Evolutionary conservation across 1,139 yeast genomes (phyloP).

Genomic region (Blastobotrys petasosporus): DNA sequence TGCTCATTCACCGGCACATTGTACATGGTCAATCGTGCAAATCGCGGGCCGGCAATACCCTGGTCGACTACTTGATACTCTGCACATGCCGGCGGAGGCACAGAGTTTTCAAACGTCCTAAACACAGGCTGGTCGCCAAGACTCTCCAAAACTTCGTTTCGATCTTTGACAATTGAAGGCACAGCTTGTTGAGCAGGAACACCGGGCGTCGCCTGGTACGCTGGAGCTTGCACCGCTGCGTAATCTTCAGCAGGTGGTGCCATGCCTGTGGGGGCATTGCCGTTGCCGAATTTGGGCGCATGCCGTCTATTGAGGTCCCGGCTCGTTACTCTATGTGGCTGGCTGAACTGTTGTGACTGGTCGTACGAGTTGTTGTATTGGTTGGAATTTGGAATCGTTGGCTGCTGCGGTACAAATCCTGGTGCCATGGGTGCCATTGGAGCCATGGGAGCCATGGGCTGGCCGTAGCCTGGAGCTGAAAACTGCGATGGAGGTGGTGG

Average conservation of each 20-base stretch:
- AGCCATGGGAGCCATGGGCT: constrained; percentile 7
- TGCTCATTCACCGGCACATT: constrained; percentile 74
- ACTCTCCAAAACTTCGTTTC: constrained; percentile 50
- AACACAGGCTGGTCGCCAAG: constrained; percentile 43
- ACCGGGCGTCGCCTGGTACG: constrained; percentile 2
- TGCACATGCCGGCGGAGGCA: constrained; percentile 79
- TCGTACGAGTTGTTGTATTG: too few species aligned
- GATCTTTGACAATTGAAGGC: constrained; percentile 50
- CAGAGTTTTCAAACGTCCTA: constrained; percentile 64
- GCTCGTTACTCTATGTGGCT: too few species aligned
- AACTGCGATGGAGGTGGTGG: neutral
- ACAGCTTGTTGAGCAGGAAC: constrained; percentile 21
- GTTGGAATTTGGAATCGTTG: too few species aligned
- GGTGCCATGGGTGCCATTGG: constrained; percentile 10
- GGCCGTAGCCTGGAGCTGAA: neutral
- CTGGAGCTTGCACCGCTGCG: constrained; percentile 2
- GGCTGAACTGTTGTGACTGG: too few species aligned
- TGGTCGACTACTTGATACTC: constrained; percentile 69
- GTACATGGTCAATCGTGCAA: constrained; percentile 74
- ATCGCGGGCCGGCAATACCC: constrained; percentile 77
- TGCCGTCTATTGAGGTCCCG: too few species aligned
- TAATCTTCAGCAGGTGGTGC: constrained; percentile 3
- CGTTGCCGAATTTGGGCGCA: too few species aligned
- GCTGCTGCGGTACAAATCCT: neutral
- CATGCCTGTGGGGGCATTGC: neutral